phyloP scores from a whole-genome alignment of 192 early-diverging fungal species.

The Backusella luteola region DNA sequence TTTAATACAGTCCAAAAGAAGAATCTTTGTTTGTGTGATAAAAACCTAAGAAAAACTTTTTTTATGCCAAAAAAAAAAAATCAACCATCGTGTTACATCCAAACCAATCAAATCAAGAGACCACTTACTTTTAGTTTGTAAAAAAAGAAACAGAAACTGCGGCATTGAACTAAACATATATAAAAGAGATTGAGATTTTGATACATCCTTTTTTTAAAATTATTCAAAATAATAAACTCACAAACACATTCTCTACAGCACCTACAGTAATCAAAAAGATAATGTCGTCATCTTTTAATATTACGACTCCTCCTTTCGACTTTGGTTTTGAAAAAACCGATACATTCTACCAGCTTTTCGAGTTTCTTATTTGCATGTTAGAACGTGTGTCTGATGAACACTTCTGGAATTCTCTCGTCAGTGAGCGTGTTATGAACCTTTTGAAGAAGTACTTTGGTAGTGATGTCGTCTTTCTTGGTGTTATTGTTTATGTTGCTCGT shows the following conservation, averaged over 20 bases:
- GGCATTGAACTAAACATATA: neutral
- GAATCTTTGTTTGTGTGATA: neutral
- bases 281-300: neutral
- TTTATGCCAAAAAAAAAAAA: neutral
- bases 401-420: slow-evolving; percentile 19
- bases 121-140: neutral
- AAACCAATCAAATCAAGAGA: neutral
- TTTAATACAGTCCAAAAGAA: neutral
- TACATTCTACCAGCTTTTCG: neutral
- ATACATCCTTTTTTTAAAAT: neutral
- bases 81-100: neutral
- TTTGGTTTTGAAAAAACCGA: neutral
- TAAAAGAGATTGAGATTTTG: neutral
- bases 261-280: neutral
- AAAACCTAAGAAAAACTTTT: neutral
- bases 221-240: neutral
- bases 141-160: neutral
- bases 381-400: slow-evolving; percentile 12
- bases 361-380: neutral
- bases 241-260: neutral
- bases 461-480: slow-evolving; percentile 24
- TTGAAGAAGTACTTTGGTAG: slow-evolving; percentile 17
- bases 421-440: slow-evolving; percentile 10
- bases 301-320: neutral
- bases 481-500: slow-evolving; percentile 22